These are phyloP conservation scores for Vicia sativa DNA, from an alignment of 306 rosid species.

Conservation along the genomic window DNA sequence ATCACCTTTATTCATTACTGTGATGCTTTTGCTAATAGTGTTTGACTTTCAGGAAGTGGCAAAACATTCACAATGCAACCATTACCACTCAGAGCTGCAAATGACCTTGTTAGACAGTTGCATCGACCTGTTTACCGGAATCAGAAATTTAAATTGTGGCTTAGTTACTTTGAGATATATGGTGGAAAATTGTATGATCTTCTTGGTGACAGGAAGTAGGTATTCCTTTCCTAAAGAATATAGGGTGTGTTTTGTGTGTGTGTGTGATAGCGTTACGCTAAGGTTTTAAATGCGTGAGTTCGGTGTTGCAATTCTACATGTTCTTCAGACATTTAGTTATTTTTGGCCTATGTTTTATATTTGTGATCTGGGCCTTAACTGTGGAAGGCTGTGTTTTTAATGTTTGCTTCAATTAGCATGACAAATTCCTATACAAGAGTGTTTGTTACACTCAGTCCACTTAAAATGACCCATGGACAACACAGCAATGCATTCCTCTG, in stretches of 20 bases:
- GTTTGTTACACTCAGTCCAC: neutral
- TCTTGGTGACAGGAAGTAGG: slow-evolving; percentile 90
- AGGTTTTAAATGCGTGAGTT: slow-evolving; percentile 5
- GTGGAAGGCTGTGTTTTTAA: slow-evolving; percentile 9
- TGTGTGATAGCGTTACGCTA: neutral
- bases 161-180: slow-evolving; percentile 96
- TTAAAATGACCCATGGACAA: slow-evolving; percentile 4
- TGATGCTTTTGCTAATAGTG: slow-evolving; percentile 34
- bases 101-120: slow-evolving; percentile 83
- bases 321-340: neutral
- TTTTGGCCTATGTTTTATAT: slow-evolving; percentile 17
- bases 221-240: slow-evolving; percentile 32
- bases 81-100: slow-evolving; percentile 89
- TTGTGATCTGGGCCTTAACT: slow-evolving; percentile 28
- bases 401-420: slow-evolving; percentile 19
- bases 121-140: slow-evolving; percentile 83
- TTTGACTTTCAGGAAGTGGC: slow-evolving; percentile 79
- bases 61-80: slow-evolving; percentile 98
- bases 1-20: slow-evolving; percentile 30
- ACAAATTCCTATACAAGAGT: neutral
- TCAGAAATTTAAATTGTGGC: slow-evolving; percentile 97
- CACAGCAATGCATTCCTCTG: neutral
- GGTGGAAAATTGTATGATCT: slow-evolving; percentile 97
- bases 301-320: neutral
- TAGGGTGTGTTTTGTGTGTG: neutral